A percentile compares a stretch with the other conserved stretches of the same genome.
Evolutionary conservation across 1,284 basidiomycete genomes (phyloP).

Genomic region (Cystobasidium pallidum): DNA sequence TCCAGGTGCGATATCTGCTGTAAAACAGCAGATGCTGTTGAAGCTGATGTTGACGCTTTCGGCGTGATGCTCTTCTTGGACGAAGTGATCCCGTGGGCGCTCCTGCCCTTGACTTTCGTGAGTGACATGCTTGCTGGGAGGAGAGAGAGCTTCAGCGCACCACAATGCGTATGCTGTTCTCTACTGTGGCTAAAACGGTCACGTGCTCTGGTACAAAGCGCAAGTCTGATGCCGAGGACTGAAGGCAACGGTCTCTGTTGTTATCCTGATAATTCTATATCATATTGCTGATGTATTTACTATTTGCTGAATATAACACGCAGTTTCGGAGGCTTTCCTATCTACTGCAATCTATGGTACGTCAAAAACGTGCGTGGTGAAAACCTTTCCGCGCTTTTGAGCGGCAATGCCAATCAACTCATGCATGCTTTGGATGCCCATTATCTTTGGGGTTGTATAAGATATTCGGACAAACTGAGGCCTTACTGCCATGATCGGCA

Average conservation of each 20-base stretch:
- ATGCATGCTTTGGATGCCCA: not conserved
- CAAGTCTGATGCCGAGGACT: not conserved
- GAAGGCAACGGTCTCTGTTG: too few species aligned
- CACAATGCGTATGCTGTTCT: too few species aligned
- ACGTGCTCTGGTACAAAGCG: too few species aligned
- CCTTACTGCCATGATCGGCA: not conserved
- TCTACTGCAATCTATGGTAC: not conserved
- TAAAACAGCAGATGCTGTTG: constrained; percentile 5
- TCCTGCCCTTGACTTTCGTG: not conserved
- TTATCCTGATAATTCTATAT: not conserved
- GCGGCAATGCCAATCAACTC: too few species aligned
- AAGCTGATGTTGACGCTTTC: constrained; percentile 20
- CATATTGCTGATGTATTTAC: not conserved
- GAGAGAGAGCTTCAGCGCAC: not conserved
- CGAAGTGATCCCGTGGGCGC: not conserved
- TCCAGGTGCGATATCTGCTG: constrained; percentile 22
- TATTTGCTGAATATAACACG: too few species aligned
- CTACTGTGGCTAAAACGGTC: not conserved
- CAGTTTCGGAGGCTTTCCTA: not conserved
- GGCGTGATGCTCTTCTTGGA: not conserved
- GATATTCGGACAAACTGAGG: not conserved
- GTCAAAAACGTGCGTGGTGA: too few species aligned
- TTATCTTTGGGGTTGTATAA: not conserved
- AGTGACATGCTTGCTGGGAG: constrained; percentile 22
- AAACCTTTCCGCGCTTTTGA: too few species aligned